Base-by-base conservation (phyloP, 495 filamentous ascomycete species). In the Penicillium parvum region DNA sequence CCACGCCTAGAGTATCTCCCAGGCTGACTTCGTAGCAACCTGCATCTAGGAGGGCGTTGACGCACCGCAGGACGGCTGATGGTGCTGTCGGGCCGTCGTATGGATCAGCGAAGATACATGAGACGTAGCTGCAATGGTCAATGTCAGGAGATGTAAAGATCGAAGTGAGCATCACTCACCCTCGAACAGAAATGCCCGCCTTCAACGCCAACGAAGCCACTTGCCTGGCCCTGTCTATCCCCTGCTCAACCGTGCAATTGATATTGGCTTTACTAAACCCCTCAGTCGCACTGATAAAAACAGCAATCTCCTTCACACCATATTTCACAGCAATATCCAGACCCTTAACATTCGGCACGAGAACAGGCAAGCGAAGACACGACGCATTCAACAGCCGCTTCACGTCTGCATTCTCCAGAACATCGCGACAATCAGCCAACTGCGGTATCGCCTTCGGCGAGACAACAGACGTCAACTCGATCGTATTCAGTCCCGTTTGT, bases 11-110 rank as follows among this genome's bases (percentile, higher is more conserved):
- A 0, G 71, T 74, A 38, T 74, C 71, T 6, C 69, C 69, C 1
- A 73, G 58, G 16, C 68, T 68, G 20, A 74, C 51, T 50, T 74
- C 69, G 40, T 72, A 71, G 37, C 65, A 71, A 0, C 70, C 70
- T 21, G 59, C 58, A 20, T 63, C 52, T 0, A 72, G 54, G 2
- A 74, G 52, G 9, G 45, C 32, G 27, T 49, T 44, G 0, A 62
- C 57, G 14, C 64, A 65, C n/a, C 18, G 48, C 10, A 71, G 49
- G 0, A 72, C 68, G 4, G 61, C 47, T 10, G 47, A 34, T 12
- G 55, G 53, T 5, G 58, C 32, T 1, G 63, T 65, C 4, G 53
- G 53, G 3, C 65, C 68, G 19, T 68, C 58, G 26, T 60, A 69
- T 9, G 70, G 70, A 29, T 69, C 65, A 15, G 50, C 47, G 28